A percentile compares a stretch with the other conserved stretches of the same genome.
Conservation (phyloP, 371 early-diverging fungal species). For the Blyttiomyces sp. region DNA sequence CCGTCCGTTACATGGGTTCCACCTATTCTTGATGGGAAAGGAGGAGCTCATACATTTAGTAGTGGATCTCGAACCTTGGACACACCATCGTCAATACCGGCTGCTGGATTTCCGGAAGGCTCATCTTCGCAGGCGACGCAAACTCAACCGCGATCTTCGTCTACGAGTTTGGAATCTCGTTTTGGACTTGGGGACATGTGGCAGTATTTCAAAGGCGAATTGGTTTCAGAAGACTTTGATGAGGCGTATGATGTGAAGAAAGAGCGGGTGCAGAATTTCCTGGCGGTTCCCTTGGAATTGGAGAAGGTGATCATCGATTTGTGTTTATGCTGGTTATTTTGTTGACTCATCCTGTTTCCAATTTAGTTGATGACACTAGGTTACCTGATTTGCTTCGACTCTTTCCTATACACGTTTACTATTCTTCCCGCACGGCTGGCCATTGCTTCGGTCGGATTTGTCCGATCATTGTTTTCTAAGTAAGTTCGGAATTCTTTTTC, state of each 20-base stretch:
- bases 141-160: too few relatives aligned
- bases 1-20: too few relatives aligned
- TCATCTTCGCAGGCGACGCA: too few relatives aligned
- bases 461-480: background rate
- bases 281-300: conserved; percentile 73
- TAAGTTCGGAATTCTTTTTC: background rate
- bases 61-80: too few relatives aligned
- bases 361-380: conserved; percentile 81
- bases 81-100: too few relatives aligned
- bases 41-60: too few relatives aligned
- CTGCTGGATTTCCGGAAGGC: too few relatives aligned
- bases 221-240: background rate
- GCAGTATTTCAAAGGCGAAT: background rate
- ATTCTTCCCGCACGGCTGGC: conserved; percentile 86
- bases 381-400: conserved; percentile 86
- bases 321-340: background rate
- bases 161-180: too few relatives aligned
- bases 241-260: conserved; percentile 59
- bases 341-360: background rate
- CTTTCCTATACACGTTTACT: conserved; percentile 89
- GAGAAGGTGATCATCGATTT: conserved; percentile 74
- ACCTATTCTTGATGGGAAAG: too few relatives aligned
- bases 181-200: background rate
- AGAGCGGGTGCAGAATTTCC: conserved; percentile 79
- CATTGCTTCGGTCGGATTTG: conserved; percentile 23